These are phyloP conservation scores for Fonsecaea erecta DNA, from an alignment of 2,329 filamentous ascomycete species.

Conservation along the genomic window DNA sequence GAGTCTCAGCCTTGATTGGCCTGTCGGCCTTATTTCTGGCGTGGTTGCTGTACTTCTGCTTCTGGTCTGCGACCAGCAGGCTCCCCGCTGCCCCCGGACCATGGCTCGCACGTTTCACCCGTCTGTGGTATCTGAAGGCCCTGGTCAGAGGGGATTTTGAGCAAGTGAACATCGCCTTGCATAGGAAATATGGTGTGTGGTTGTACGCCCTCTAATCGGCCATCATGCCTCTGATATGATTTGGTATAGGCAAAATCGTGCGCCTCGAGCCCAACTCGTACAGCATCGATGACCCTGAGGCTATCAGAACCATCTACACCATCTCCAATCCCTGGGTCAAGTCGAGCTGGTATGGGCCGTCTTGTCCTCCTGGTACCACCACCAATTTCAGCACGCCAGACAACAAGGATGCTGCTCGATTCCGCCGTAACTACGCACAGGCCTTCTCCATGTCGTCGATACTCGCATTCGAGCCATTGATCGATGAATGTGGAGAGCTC, in stretches of 20 bases:
- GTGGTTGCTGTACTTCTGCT: conserved; percentile 1
- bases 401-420: conserved; percentile 7
- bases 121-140: conserved; percentile 47
- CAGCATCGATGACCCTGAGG: conserved; percentile 5
- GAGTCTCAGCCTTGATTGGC: background rate
- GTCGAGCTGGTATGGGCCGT: background rate
- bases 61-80: background rate
- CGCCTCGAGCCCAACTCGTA: background rate
- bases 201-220: background rate
- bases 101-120: conserved; percentile 46
- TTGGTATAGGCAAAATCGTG: conserved; percentile 1
- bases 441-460: conserved; percentile 51
- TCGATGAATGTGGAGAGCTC: conserved; percentile 70
- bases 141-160: conserved; percentile 47
- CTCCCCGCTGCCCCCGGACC: conserved; percentile 43
- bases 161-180: conserved; percentile 43
- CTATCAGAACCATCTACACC: conserved; percentile 5
- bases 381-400: conserved; percentile 8
- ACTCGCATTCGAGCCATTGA: conserved; percentile 65
- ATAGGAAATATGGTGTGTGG: conserved; percentile 45
- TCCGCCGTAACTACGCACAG: conserved; percentile 73
- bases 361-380: background rate
- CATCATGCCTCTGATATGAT: background rate
- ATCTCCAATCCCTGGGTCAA: conserved; percentile 2
- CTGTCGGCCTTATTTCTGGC: background rate